Base-by-base conservation (phyloP, 129 eudicot species). In the Arctium lappa region DNA sequence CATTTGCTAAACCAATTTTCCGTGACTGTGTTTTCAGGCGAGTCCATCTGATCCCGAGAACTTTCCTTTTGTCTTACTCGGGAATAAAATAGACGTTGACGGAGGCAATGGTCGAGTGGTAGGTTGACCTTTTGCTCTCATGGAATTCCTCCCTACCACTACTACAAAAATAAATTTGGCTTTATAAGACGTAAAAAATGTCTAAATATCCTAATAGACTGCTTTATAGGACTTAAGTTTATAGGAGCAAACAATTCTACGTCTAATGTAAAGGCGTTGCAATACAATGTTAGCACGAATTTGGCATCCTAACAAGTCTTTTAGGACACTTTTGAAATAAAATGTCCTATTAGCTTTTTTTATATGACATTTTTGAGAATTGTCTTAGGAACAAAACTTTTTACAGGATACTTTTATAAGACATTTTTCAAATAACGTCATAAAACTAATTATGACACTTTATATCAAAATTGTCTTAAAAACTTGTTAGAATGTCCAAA, bases 31-130 rank as follows among this genome's bases (percentile, higher is more conserved):
- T 80, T 8, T 80, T 71, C 85, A 92, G 95, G 97, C 97, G 30
- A 87, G 87, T 79, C 97, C 97, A 71, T 69, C 92, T 29, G 97
- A 92, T 72, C 95, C 95, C 3, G 93, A 91, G 38, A 92, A 89
- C 80, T 92, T 92, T 53, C 95, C 93, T 13, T 92, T 92, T 83
- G 93, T 89, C 32, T 80, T 92, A 29, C 53, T 92, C 83, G 97
- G 97, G 76, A 92, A 92, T 69, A 92, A 92, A 79, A 79, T 89
- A 66, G 97, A 92, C 74, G 85, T 91, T 46, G 97, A 92, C 34
- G 97, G 97, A 16, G 97, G 95, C 86, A 87, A 90, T 73, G 90
- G 93, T 86, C 91, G 97, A 66, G 95, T 92, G 93, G 97, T 92
- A 89, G 72, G 90, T 76, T 81, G 22, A 1, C 66, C 69, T 73